Conservation (phyloP, 495 filamentous ascomycete species). For the Bathelium albidoporum region DNA sequence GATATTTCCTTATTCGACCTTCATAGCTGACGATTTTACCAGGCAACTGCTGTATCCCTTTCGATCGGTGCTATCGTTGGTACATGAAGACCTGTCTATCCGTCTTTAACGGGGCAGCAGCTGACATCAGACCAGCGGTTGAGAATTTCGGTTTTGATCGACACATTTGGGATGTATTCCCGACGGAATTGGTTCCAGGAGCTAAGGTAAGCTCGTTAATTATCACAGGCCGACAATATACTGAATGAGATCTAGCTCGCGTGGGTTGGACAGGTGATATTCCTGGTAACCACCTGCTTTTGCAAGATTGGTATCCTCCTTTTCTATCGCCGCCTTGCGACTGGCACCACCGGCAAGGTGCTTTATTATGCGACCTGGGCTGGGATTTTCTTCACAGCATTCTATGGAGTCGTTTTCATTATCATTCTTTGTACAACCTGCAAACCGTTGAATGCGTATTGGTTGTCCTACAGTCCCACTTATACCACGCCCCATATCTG, state of each 20-base stretch:
- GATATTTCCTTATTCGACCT: background rate
- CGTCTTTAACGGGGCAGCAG: background rate
- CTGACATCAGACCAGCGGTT: conserved; percentile 8
- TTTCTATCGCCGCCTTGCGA: conserved; percentile 24
- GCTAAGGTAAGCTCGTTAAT: conserved; percentile 10
- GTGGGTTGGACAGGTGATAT: conserved; percentile 24
- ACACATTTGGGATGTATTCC: conserved; percentile 25
- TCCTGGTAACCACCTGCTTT: conserved; percentile 17
- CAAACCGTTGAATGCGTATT: conserved; percentile 21
- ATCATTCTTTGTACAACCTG: conserved; percentile 20
- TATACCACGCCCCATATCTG: conserved; percentile 12
- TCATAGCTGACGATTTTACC: conserved; percentile 2
- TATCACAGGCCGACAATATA: background rate
- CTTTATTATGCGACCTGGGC: conserved; percentile 17
- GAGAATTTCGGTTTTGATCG: conserved; percentile 19
- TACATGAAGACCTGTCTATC: background rate
- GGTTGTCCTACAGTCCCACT: conserved; percentile 16
- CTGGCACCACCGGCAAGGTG: conserved; percentile 9
- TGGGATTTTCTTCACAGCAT: conserved; percentile 15
- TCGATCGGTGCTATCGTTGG: background rate
- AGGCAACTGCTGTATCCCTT: conserved; percentile 5
- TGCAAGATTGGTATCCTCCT: conserved; percentile 26
- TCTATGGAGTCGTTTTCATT: conserved; percentile 19
- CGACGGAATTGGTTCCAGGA: conserved; percentile 6
- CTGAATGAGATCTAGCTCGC: conserved; percentile 5